Evolutionary conservation across 768 basidiomycete genomes (phyloP), one percentile per base, ranked within the genome.

Genomic region (Suillus placidus): DNA sequence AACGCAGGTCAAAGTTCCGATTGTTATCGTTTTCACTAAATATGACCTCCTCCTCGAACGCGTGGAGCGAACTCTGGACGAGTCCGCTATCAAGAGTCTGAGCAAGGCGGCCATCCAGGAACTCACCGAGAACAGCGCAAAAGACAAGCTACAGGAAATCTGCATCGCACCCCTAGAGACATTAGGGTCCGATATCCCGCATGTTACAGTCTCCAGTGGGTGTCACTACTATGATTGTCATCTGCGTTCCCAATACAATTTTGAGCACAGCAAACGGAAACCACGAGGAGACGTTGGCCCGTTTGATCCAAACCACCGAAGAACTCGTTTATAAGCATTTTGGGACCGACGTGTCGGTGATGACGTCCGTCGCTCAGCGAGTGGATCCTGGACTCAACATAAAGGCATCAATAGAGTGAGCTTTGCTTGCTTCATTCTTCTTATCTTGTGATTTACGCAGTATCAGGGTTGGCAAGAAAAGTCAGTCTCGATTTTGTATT

Each of bases 401-500:
- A 32, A 54, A 32, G 4, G 52, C 52, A 9, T 54, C 52, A 0
- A 54, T 54, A 9, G 52, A 54, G 52, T 54, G 18, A 54, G 52
- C 18, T 5, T 54, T 2, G 4, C 18, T 16, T 40, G 16, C 9
- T 45, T 62, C 37, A 51, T 20, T 32, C 26, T 26, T 26, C 5
- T 47, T 47, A 16, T 45, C 12, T 10, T 6, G 6, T 3, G 6
- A 35, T 42, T 61, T 35, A 64, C 49, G 23, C 34, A 16, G 8
- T 34, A 7, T 34, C 32, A 64, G 64, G 12, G 60, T 64, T 34
- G 63, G 63, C 37, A 60, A 60, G 45, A 54, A 30, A 64, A 58
- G 63, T 58, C 26, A 14, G 63, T 64, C 16, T 43, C 65, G 64
- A 43, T 54, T 10, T 32, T 18, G 30, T 32, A 32, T 73, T 6